Percentiles rank a stretch among this genome's conserved stretches.
phyloP scores from a whole-genome alignment of 257 asterid genomes.

The Echium plantagineum region DNA sequence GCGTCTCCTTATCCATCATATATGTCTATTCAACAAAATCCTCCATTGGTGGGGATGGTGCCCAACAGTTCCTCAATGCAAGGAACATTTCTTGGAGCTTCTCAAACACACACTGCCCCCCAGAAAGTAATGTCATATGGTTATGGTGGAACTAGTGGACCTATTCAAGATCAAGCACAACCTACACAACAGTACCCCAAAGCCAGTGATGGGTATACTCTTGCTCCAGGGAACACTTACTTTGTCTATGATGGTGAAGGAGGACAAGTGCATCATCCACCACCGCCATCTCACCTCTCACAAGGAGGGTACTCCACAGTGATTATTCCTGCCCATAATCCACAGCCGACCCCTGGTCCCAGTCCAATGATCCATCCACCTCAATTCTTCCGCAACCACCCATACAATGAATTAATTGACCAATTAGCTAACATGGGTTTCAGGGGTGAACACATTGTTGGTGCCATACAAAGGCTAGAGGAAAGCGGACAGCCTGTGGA shows the following conservation, averaged over 20 bases:
- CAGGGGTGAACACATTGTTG: conserved; percentile 62
- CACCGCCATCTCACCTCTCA: conserved; percentile 50
- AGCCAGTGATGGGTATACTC: conserved; percentile 50
- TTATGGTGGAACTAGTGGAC: conserved; percentile 38
- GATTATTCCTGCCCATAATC: conserved; percentile 37
- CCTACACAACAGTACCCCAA: conserved; percentile 44
- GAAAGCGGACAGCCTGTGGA: conserved; percentile 85
- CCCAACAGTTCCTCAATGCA: conserved; percentile 67
- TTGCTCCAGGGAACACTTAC: conserved; percentile 52
- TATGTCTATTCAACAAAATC: conserved; percentile 44
- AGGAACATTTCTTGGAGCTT: conserved; percentile 35
- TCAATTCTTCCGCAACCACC: conserved; percentile 52
- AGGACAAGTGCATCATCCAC: conserved; percentile 48
- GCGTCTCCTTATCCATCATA: conserved; percentile 52
- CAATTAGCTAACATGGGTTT: conserved; percentile 81
- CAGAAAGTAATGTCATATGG: conserved; percentile 51
- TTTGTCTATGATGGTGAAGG: conserved; percentile 54
- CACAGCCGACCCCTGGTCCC: conserved; percentile 36
- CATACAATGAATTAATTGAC: conserved; percentile 72
- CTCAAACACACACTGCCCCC: conserved; percentile 30
- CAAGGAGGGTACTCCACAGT: conserved; percentile 57
- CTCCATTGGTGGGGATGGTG: conserved; percentile 44
- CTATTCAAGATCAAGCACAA: conserved; percentile 45
- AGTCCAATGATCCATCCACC: conserved; percentile 37
- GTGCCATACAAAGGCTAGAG: conserved; percentile 73